Evolutionary conservation across 1,284 basidiomycete genomes (phyloP).

Genomic region (Dichomitus squalens): DNA sequence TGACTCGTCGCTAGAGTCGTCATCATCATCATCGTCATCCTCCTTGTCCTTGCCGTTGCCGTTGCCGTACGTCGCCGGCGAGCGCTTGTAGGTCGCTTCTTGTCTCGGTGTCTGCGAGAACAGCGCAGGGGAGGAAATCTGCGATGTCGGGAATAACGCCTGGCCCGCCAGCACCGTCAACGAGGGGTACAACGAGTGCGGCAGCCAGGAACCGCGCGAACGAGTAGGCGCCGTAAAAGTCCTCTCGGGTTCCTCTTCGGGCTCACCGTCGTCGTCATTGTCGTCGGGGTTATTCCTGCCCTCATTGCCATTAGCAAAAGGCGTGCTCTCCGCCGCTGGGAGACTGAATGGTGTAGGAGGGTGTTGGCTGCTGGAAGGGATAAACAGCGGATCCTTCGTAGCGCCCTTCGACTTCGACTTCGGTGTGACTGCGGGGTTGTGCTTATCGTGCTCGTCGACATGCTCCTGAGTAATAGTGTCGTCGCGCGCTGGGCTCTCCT

Average conservation of each 20-base stretch:
- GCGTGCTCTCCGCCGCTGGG: constrained; percentile 14
- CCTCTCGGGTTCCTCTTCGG: constrained; percentile 39
- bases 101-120: constrained; percentile 33
- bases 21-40: constrained; percentile 35
- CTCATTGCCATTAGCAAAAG: constrained; percentile 34
- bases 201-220: constrained; percentile 21
- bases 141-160: constrained; percentile 37
- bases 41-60: constrained; percentile 29
- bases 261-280: constrained; percentile 23
- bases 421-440: constrained; percentile 9
- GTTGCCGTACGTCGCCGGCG: constrained; percentile 32
- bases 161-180: constrained; percentile 57
- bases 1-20: constrained; percentile 33
- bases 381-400: constrained; percentile 32
- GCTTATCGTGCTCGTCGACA: neutral
- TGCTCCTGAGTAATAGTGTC: neutral
- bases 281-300: constrained; percentile 13
- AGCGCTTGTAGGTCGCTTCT: constrained; percentile 24
- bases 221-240: constrained; percentile 27
- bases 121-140: constrained; percentile 30
- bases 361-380: constrained; percentile 34
- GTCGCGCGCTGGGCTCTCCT: neutral
- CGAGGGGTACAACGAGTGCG: constrained; percentile 40
- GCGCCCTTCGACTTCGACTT: neutral
- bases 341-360: constrained; percentile 22